phyloP scores from a whole-genome alignment of 1,284 basidiomycete genomes.

The Lentinus polychrous region DNA sequence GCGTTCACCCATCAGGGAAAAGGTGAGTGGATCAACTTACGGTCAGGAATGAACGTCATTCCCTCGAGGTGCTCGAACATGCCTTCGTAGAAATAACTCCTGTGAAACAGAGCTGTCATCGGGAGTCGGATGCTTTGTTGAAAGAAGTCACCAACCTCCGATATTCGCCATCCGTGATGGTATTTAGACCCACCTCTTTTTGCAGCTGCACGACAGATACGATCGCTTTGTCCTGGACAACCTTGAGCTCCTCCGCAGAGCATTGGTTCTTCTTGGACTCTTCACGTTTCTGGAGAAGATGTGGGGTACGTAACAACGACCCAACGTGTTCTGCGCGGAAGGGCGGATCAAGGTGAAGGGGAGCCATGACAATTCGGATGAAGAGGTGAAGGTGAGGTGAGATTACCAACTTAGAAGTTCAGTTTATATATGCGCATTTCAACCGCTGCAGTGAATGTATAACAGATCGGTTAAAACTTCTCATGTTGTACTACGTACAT shows the following conservation, averaged over 20 bases:
- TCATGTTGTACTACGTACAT: too few relatives aligned
- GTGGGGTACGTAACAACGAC: constrained; percentile 37
- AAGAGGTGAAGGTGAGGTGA: constrained; percentile 2
- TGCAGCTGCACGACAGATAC: constrained; percentile 33
- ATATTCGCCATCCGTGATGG: constrained; percentile 45
- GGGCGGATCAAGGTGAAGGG: constrained; percentile 20
- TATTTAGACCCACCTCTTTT: constrained; percentile 31
- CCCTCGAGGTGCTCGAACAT: constrained; percentile 58
- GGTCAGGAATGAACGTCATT: constrained; percentile 44
- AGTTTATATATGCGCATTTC: background rate
- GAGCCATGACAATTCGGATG: constrained; percentile 1
- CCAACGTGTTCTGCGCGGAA: constrained; percentile 36
- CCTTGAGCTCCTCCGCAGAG: constrained; percentile 30
- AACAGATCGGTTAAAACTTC: background rate
- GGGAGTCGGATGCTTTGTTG: background rate
- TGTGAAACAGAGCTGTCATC: constrained; percentile 17
- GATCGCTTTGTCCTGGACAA: constrained; percentile 27
- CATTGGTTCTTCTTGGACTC: constrained; percentile 28
- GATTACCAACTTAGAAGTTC: background rate
- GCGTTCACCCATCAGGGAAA: background rate
- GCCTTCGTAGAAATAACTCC: constrained; percentile 47
- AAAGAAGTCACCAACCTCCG: constrained; percentile 16
- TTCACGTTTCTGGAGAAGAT: constrained; percentile 33
- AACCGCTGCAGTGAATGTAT: background rate
- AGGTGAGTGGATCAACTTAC: constrained; percentile 32